A percentile compares a stretch with the other conserved stretches of the same genome.
phyloP scores from a whole-genome alignment of 2,329 filamentous ascomycete species.

The Xylariaceae sp. region DNA sequence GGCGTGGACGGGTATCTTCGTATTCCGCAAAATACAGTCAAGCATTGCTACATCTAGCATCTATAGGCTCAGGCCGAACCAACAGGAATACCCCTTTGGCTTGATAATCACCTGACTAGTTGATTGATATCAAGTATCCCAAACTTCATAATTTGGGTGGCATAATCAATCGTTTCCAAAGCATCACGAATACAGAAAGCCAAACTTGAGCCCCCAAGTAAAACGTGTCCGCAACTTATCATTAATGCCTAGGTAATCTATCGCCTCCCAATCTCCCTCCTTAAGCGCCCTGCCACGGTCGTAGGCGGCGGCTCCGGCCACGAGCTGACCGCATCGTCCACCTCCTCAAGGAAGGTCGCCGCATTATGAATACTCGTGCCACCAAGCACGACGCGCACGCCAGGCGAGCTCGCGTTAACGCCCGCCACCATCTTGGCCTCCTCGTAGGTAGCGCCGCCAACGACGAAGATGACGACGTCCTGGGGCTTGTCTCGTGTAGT shows the following conservation, averaged over 20 bases:
- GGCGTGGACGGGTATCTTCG: too few relatives aligned
- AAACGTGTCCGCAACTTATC: background rate
- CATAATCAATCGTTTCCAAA: too few relatives aligned
- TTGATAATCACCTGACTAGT: too few relatives aligned
- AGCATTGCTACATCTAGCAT: too few relatives aligned
- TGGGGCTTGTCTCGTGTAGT: constrained; percentile 92
- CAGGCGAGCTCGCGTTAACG: constrained; percentile 86
- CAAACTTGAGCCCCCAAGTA: too few relatives aligned
- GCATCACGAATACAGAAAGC: too few relatives aligned
- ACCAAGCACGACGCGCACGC: constrained; percentile 82
- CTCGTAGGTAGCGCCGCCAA: constrained; percentile 92
- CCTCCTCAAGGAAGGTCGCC: constrained; percentile 81
- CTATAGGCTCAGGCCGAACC: too few relatives aligned
- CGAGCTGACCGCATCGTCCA: constrained; percentile 78
- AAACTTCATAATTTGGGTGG: too few relatives aligned
- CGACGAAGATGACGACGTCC: constrained; percentile 91
- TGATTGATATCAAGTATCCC: too few relatives aligned
- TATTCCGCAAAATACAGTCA: too few relatives aligned
- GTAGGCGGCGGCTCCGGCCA: constrained; percentile 71
- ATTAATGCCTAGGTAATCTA: constrained; percentile 23
- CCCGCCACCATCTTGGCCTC: constrained; percentile 96
- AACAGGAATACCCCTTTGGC: too few relatives aligned
- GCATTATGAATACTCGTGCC: constrained; percentile 89
- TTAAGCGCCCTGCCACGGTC: constrained; percentile 58
- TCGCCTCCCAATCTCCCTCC: constrained; percentile 55